Base-by-base conservation (phyloP, 2,329 filamentous ascomycete genomes). In the Ceratocystis destructans region DNA sequence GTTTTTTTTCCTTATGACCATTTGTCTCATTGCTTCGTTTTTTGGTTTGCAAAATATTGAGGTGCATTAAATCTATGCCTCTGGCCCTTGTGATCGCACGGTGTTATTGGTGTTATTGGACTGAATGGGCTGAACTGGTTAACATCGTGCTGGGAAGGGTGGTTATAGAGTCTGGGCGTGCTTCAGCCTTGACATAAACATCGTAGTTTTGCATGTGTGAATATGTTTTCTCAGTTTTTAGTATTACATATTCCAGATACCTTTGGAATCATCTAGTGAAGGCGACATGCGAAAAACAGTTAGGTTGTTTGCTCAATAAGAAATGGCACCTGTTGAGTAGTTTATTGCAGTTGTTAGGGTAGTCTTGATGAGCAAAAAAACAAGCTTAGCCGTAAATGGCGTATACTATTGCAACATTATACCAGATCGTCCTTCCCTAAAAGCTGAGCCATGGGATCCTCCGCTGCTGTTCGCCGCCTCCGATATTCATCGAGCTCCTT, bases 401-500 rank as follows among this genome's bases (percentile, higher is more conserved):
- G 31, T 25, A 17, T 37, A n/a, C 28, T 37, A 8, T 37, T 17
- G 33, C 31, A 37, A 15, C 53, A 37, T 46, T 61, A 68, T 17
- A 83, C 74, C 69, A 88, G 74, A 71, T 89, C 84, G 72, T 91
- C 88, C 73, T 85, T 88, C 28, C 88, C 88, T 59, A 95, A 75
- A 71, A 90, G 84, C 5, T 84, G 86, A 1, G 90, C 89, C 92
- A 96, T 96, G 0, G 92, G 92, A 77, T 96, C 92, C 69, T 90
- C 83, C 0, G 86, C 85, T 33, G 84, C 85, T 64, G 84, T 83
- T 69, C 87, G 81, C 73, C 90, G 92, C 70, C 84, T 83, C 71
- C 90, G 84, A 74, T 95, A 96, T 68, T 87, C 85, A 67, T 96
- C 92, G 77, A 96, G 82, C 70, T 96, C 90, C 66, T 88, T 88